Evolutionary conservation across 2,329 filamentous ascomycete genomes (phyloP).

Genomic region (Cladosporium sp.): DNA sequence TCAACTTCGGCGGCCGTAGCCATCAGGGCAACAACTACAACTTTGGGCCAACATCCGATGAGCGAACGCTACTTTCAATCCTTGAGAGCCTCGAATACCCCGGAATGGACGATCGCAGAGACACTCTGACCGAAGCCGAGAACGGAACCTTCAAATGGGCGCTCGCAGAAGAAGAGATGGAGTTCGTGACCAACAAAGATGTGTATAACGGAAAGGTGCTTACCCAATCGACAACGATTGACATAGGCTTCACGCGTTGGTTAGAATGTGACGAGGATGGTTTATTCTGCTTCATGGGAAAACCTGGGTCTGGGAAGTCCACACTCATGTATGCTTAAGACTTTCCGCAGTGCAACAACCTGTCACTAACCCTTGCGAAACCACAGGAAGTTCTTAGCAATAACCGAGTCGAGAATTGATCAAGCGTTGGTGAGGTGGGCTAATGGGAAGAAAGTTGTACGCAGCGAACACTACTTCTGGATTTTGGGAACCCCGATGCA

Average conservation of each 20-base stretch:
- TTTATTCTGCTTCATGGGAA: constrained; percentile 1
- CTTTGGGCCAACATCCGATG: neutral
- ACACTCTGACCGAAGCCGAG: neutral
- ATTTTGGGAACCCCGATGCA: neutral
- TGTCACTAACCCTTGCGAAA: neutral
- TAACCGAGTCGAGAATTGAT: neutral
- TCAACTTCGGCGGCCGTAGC: neutral
- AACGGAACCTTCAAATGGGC: neutral
- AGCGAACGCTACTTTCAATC: neutral
- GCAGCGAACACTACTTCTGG: neutral
- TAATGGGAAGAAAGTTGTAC: neutral
- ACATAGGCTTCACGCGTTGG: neutral
- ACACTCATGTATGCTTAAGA: neutral
- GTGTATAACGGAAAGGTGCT: neutral
- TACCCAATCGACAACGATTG: neutral
- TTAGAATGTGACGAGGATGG: neutral
- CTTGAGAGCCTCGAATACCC: neutral
- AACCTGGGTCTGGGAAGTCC: neutral
- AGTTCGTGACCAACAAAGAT: neutral
- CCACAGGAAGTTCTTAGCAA: neutral
- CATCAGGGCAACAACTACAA: neutral
- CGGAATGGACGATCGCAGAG: neutral
- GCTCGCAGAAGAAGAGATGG: neutral
- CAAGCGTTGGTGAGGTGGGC: neutral
- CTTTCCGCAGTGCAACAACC: neutral